These are phyloP conservation scores for Davidsoniella neocaledoniae DNA, from an alignment of 2,329 filamentous ascomycete genomes.

Conservation along the genomic window DNA sequence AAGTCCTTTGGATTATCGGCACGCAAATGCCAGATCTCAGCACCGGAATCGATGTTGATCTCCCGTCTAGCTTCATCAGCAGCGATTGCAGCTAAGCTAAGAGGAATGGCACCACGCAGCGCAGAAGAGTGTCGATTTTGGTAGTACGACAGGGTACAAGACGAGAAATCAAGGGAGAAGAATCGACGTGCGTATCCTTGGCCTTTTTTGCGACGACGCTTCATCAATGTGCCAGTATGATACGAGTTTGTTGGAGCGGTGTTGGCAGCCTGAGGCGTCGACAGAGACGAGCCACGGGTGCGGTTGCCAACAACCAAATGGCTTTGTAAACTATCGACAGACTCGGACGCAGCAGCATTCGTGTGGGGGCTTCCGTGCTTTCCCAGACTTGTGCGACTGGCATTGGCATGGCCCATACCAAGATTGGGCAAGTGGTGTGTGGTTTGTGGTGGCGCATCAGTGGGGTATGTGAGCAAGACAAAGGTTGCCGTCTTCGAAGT, in stretches of 20 bases:
- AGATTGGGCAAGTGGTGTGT: conserved; percentile 51
- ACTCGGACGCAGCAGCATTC: conserved; percentile 32
- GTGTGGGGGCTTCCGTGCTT: conserved; percentile 30
- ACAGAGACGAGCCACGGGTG: conserved; percentile 30
- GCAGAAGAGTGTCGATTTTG: conserved; percentile 87
- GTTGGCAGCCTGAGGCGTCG: conserved; percentile 16
- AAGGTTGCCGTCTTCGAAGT: conserved; percentile 90
- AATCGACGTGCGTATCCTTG: conserved; percentile 87
- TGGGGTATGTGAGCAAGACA: conserved; percentile 85
- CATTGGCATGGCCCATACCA: conserved; percentile 16
- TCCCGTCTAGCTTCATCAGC: conserved; percentile 77
- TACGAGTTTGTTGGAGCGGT: conserved; percentile 30
- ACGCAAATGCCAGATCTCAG: conserved; percentile 89
- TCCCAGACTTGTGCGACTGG: conserved; percentile 36
- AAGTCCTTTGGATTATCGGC: conserved; percentile 75
- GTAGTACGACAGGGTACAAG: conserved; percentile 91
- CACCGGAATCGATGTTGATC: conserved; percentile 91
- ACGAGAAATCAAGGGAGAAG: conserved; percentile 90
- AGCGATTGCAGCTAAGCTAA: conserved; percentile 79
- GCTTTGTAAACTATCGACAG: conserved; percentile 44
- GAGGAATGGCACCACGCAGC: conserved; percentile 75
- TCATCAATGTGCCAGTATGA: conserved; percentile 72
- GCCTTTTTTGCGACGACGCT: conserved; percentile 80
- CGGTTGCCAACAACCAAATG: conserved; percentile 21
- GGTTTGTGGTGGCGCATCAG: conserved; percentile 58